Evolutionary conservation across 2,329 filamentous ascomycete species (phyloP), one percentile per base, ranked within the genome.

Genomic region (Helicocarpus griseus): DNA sequence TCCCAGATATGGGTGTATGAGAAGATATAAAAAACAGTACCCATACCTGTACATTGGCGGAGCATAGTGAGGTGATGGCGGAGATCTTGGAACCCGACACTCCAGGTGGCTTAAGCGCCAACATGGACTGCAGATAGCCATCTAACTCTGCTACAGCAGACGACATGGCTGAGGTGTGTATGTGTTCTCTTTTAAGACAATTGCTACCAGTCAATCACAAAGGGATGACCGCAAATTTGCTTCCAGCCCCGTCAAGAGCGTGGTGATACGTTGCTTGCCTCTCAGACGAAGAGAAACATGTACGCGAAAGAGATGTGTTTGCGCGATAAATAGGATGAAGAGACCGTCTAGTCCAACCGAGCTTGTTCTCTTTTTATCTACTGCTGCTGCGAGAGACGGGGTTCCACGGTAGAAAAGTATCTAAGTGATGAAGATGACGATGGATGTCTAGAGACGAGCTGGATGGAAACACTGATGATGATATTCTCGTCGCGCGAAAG

Each of bases 41-140:
- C 64, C 81, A 74, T 86, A 95, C 89, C 85, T 95, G 85, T 62
- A 95, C 84, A 68, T 95, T 94, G 64, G 82, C 82, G 56, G 89
- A 86, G 74, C 91, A 96, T 40, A 97, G 82, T 28, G 82, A 77
- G 19, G 91, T 97, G 71, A 98, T 82, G 67, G 83, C 82, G 62
- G 81, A 81, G 70, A 98, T 95, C 73, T 93, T 91, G 60, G 88
- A 89, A 61, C 89, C 90, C 56, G 90, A 95, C 53, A 96, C 89
- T 67, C 93, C 93, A 49, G 93, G 93, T 41, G 93, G 85, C 73
- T 95, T 97, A 65, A 96, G 77, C 60, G 80, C 79, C 64, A 91
- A 85, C 83, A 98, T 90, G 65, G 87, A 90, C 76, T 93, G 88
- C 67, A 98, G 81, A 71, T 87, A 85, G 64, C 83, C 79, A 73